Evolutionary conservation across 1,284 basidiomycete species (phyloP).

Genomic region (Pseudozyma sp.): DNA sequence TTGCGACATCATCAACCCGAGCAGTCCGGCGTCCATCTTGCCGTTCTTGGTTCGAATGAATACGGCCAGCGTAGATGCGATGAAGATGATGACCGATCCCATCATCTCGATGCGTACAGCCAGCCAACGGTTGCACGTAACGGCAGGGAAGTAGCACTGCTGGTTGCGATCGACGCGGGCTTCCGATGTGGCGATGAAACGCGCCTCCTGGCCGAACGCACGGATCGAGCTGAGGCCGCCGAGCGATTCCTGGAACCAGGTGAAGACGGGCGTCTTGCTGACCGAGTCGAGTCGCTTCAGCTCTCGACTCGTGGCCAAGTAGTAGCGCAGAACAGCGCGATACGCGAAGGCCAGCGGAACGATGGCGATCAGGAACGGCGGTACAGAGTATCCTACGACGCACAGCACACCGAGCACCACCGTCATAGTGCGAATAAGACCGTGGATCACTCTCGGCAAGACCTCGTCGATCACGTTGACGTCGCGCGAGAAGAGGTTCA

Average conservation of each 20-base stretch:
- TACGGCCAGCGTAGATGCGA: constrained; percentile 79
- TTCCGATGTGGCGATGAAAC: constrained; percentile 83
- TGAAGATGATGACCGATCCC: constrained; percentile 82
- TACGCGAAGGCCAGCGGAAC: constrained; percentile 64
- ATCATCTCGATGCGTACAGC: constrained; percentile 76
- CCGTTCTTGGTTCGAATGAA: constrained; percentile 71
- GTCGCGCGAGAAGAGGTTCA: constrained; percentile 89
- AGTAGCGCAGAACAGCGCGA: constrained; percentile 73
- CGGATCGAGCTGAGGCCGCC: constrained; percentile 87
- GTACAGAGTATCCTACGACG: constrained; percentile 77
- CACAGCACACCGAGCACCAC: constrained; percentile 77
- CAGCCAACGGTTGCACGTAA: constrained; percentile 81
- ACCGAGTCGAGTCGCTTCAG: constrained; percentile 91
- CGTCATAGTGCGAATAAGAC: constrained; percentile 57
- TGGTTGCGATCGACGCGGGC: constrained; percentile 85
- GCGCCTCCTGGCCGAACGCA: constrained; percentile 70
- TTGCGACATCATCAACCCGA: constrained; percentile 84
- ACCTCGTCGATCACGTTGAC: constrained; percentile 84
- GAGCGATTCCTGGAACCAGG: constrained; percentile 80
- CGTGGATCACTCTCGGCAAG: constrained; percentile 65
- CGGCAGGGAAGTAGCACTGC: constrained; percentile 77
- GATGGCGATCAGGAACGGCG: constrained; percentile 78
- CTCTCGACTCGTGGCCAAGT: constrained; percentile 88
- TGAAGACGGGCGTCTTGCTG: constrained; percentile 88
- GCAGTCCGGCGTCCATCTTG: constrained; percentile 84